Evolutionary conservation across 2,329 filamentous ascomycete species (phyloP).

Genomic region (Cercospora sp.): DNA sequence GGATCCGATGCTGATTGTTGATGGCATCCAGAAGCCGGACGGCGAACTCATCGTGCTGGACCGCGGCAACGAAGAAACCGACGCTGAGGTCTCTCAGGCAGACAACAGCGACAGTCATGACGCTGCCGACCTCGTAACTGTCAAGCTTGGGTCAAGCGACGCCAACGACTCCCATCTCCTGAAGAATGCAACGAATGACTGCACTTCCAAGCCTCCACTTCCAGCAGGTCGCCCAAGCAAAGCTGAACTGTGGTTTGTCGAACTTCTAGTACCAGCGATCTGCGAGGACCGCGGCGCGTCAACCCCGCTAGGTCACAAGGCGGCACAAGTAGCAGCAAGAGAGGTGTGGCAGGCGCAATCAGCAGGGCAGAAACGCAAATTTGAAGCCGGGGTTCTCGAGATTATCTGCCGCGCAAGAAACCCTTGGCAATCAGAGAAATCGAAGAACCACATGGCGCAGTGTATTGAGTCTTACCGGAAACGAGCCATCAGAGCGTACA

Average conservation of each 20-base stretch:
- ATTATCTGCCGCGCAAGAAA: too few species aligned
- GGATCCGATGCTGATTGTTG: not conserved
- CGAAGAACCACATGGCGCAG: not conserved
- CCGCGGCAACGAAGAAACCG: not conserved
- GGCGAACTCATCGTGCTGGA: not conserved
- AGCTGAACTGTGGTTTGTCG: not conserved
- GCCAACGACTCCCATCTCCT: not conserved
- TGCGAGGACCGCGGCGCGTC: not conserved
- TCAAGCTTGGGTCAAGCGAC: not conserved
- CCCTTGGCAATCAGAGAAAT: not conserved
- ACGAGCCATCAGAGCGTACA: not conserved
- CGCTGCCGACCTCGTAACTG: not conserved
- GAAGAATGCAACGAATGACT: not conserved
- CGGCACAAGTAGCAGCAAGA: not conserved
- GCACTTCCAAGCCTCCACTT: not conserved
- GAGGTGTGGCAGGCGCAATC: not conserved
- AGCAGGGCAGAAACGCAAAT: not conserved
- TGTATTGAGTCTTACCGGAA: not conserved
- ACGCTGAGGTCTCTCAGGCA: not conserved
- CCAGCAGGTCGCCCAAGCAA: not conserved
- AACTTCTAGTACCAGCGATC: not conserved
- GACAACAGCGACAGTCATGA: not conserved
- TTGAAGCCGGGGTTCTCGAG: not conserved
- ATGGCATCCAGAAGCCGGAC: not conserved
- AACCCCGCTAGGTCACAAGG: too few species aligned